A percentile compares a stretch with the other conserved stretches of the same genome.
Evolutionary conservation across 116 monocot genomes (phyloP).

Genomic region (Dioscorea cayenensis): DNA sequence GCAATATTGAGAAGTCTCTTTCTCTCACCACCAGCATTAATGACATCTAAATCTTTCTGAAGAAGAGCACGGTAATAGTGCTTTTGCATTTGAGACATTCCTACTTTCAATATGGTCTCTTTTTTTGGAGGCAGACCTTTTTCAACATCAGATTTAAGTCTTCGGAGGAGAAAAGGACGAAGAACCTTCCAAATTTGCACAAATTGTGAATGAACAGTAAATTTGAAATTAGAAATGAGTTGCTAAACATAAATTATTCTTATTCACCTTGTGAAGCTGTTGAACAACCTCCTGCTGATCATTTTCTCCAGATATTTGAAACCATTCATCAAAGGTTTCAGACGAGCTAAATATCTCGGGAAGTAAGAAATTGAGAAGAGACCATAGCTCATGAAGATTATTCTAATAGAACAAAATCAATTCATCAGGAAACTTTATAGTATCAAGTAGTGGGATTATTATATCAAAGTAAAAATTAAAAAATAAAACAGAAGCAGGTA

Average conservation of each 20-base stretch:
- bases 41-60: constrained; percentile 97
- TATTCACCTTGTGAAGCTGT: constrained; percentile 93
- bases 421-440: neutral
- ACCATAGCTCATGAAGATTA: constrained; percentile 99
- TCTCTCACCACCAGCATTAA: constrained; percentile 98
- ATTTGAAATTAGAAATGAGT: neutral
- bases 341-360: constrained; percentile 99
- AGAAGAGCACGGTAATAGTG: constrained; percentile 97
- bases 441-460: no score
- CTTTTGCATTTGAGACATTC: constrained; percentile 99
- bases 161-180: constrained; percentile 88
- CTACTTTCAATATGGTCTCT: constrained; percentile 99
- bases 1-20: constrained; percentile 95
- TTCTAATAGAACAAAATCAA: constrained; percentile 47
- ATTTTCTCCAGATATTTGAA: constrained; percentile 99
- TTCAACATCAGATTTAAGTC: constrained; percentile 97
- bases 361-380: constrained; percentile 96
- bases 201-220: neutral
- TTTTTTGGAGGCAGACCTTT: constrained; percentile 98
- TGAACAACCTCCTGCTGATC: constrained; percentile 99
- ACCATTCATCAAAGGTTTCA: constrained; percentile 99
- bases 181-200: constrained; percentile 54
- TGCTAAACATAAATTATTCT: neutral
- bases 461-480: no score
- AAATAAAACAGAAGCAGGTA: no score